These are phyloP conservation scores for Omphalotus olearius DNA, from an alignment of 1,284 basidiomycete species.

Conservation along the genomic window DNA sequence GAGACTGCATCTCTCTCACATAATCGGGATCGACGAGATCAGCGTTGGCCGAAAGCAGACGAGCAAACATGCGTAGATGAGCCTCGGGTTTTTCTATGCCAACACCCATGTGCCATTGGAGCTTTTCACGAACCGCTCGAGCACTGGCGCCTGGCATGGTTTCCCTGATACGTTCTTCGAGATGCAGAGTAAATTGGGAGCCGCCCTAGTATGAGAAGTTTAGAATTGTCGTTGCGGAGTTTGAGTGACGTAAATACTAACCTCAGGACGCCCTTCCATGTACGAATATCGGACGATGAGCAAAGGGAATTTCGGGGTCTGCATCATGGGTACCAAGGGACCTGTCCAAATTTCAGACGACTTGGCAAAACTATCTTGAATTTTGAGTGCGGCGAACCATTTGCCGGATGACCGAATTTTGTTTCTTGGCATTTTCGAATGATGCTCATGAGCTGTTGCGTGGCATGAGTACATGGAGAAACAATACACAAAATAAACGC, in stretches of 20 bases:
- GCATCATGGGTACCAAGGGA: slow-evolving; percentile 19
- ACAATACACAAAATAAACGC: neutral
- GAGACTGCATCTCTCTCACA: slow-evolving; percentile 18
- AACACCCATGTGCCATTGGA: slow-evolving; percentile 14
- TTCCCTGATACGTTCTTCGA: slow-evolving; percentile 15
- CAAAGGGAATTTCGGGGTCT: slow-evolving; percentile 19
- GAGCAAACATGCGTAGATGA: slow-evolving; percentile 20
- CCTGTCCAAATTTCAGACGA: slow-evolving; percentile 5
- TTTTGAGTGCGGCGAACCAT: slow-evolving; percentile 9
- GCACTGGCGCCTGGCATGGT: slow-evolving; percentile 14
- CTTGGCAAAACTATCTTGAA: neutral
- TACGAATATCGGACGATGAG: slow-evolving; percentile 19
- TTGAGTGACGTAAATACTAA: neutral
- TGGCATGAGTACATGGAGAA: neutral
- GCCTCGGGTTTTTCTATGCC: slow-evolving; percentile 17
- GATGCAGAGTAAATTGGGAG: slow-evolving; percentile 18
- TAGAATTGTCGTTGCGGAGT: neutral
- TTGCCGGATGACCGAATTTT: slow-evolving; percentile 17
- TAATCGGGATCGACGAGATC: slow-evolving; percentile 17
- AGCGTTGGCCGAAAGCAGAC: slow-evolving; percentile 18
- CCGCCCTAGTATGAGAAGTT: slow-evolving; percentile 12
- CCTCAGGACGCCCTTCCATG: slow-evolving; percentile 18
- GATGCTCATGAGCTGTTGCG: slow-evolving; percentile 1
- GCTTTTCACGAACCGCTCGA: slow-evolving; percentile 13
- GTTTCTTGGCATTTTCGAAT: slow-evolving; percentile 15